Evolutionary conservation across 2,329 filamentous ascomycete species (phyloP).

Genomic region (Herpotrichia juniperi): DNA sequence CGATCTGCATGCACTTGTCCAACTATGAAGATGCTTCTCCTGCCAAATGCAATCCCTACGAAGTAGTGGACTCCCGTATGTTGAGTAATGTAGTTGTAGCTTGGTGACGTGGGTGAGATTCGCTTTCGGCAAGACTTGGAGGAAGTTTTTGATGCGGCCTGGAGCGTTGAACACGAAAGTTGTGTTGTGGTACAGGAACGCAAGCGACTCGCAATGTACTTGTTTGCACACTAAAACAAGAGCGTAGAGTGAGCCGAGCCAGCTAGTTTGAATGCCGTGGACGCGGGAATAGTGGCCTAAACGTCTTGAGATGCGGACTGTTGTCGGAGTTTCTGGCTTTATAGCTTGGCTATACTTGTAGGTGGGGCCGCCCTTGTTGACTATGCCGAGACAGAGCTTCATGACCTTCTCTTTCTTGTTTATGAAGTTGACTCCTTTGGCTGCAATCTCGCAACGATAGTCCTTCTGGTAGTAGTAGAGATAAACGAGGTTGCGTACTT

Average conservation of each 20-base stretch:
- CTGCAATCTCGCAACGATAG: slow-evolving; percentile 33
- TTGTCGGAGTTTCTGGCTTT: not conserved
- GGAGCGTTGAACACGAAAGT: slow-evolving; percentile 38
- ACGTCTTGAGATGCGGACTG: slow-evolving; percentile 22
- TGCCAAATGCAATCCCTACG: slow-evolving; percentile 24
- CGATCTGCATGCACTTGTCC: slow-evolving; percentile 27
- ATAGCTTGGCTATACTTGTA: not conserved
- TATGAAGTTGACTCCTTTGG: slow-evolving; percentile 15
- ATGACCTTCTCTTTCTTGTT: slow-evolving; percentile 10
- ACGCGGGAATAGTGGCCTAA: slow-evolving; percentile 24
- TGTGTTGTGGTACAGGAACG: slow-evolving; percentile 35
- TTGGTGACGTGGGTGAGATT: slow-evolving; percentile 30
- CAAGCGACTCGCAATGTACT: slow-evolving; percentile 29
- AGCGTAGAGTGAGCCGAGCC: slow-evolving; percentile 33
- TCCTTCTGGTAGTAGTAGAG: slow-evolving; percentile 36
- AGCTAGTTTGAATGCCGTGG: slow-evolving; percentile 29
- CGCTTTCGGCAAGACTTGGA: slow-evolving; percentile 20
- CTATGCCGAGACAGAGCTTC: slow-evolving; percentile 18
- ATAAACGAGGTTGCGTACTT: slow-evolving; percentile 59
- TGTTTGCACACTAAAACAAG: slow-evolving; percentile 37
- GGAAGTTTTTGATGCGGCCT: slow-evolving; percentile 30
- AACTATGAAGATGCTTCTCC: slow-evolving; percentile 29
- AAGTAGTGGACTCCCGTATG: slow-evolving; percentile 29
- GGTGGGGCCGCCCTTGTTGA: not conserved
- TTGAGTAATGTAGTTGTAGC: slow-evolving; percentile 36